phyloP scores from a whole-genome alignment of 768 basidiomycete species.

The Omphalotus guepiniiformis region DNA sequence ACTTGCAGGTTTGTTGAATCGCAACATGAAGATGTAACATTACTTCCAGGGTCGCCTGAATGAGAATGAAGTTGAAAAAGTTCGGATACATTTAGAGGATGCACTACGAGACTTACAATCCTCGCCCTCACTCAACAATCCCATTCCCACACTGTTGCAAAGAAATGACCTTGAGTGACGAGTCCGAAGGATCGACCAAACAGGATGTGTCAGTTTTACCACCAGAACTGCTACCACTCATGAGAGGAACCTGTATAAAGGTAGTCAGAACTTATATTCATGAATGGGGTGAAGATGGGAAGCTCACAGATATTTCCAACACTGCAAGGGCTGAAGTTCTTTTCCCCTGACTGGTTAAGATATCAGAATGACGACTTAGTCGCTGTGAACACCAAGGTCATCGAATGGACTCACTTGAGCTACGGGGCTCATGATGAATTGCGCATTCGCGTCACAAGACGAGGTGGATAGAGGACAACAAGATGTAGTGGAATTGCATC shows the following conservation, averaged over 20 bases:
- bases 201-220: conserved; percentile 59
- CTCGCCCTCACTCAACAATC: conserved; percentile 76
- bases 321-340: conserved; percentile 71
- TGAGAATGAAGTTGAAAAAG: background rate
- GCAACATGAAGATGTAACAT: conserved; percentile 63
- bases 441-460: conserved; percentile 58
- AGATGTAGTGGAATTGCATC: conserved; percentile 49
- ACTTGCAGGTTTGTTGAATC: conserved; percentile 72
- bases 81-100: background rate
- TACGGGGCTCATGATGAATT: conserved; percentile 86
- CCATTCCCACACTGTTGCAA: conserved; percentile 81
- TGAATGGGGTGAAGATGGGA: background rate
- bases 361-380: background rate
- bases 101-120: conserved; percentile 51
- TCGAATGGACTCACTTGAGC: conserved; percentile 21
- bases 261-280: background rate
- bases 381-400: too few species aligned
- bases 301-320: conserved; percentile 80
- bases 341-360: conserved; percentile 47
- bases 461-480: conserved; percentile 69
- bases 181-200: conserved; percentile 53
- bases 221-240: conserved; percentile 39
- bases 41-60: conserved; percentile 60
- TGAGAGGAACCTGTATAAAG: conserved; percentile 51
- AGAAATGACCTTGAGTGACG: conserved; percentile 41